Evolutionary conservation across 2,329 filamentous ascomycete species (phyloP).

Genomic region (Cytospora paraplurivora): DNA sequence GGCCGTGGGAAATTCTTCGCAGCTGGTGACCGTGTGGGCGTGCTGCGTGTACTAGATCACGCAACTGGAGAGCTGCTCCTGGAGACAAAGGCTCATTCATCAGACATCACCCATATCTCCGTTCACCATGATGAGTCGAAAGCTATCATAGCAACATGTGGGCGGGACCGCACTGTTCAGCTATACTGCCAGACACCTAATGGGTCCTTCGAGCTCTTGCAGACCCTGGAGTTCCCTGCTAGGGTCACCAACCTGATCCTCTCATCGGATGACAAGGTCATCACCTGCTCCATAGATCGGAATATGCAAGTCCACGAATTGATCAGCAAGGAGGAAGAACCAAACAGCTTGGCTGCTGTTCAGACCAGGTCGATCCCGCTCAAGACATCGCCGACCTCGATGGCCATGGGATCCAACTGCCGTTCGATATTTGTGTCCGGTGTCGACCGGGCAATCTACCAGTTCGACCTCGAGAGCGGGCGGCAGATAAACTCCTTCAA

Average conservation of each 20-base stretch:
- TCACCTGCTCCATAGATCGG: slow-evolving; percentile 88
- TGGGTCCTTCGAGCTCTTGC: slow-evolving; percentile 72
- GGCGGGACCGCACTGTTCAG: slow-evolving; percentile 89
- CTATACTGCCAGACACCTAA: slow-evolving; percentile 68
- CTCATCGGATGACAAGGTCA: slow-evolving; percentile 72
- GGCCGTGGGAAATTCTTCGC: slow-evolving; percentile 67
- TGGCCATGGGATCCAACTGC: slow-evolving; percentile 68
- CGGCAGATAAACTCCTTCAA: slow-evolving; percentile 75
- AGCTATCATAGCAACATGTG: slow-evolving; percentile 77
- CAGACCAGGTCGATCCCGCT: slow-evolving; percentile 76
- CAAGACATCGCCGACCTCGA: slow-evolving; percentile 84
- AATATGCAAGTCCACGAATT: slow-evolving; percentile 82
- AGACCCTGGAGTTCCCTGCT: slow-evolving; percentile 91
- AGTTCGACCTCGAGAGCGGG: slow-evolving; percentile 67
- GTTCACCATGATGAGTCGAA: slow-evolving; percentile 64
- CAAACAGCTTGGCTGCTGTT: slow-evolving; percentile 72
- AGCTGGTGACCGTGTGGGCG: slow-evolving; percentile 85
- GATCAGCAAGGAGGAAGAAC: slow-evolving; percentile 66
- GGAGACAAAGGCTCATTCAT: slow-evolving; percentile 82
- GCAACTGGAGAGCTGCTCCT: slow-evolving; percentile 62
- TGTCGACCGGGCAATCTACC: slow-evolving; percentile 61
- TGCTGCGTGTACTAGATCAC: slow-evolving; percentile 70
- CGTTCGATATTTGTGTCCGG: slow-evolving; percentile 61
- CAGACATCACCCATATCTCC: slow-evolving; percentile 80
- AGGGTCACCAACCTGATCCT: slow-evolving; percentile 76